Percentiles rank a stretch among this genome's conserved stretches.
Conservation (phyloP, 2,329 filamentous ascomycete species). For the Nakataea oryzae region DNA sequence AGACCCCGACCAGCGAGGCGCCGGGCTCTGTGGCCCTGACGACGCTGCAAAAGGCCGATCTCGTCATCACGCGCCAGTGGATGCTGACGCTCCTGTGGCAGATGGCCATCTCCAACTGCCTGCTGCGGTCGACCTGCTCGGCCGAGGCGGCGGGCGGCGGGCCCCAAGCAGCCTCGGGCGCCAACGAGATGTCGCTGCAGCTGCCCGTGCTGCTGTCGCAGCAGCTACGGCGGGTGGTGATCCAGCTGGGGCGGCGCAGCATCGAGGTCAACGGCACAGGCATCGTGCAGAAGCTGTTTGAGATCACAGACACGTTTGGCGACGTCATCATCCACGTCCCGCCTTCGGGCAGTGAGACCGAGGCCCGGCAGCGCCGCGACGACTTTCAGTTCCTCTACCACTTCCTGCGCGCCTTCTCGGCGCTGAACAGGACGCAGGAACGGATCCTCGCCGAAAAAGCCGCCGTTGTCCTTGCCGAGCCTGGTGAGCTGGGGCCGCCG, state of each 20-base stretch:
- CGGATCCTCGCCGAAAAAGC: neutral
- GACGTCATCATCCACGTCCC: constrained; percentile 42
- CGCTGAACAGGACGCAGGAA: neutral
- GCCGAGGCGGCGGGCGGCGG: constrained; percentile 21
- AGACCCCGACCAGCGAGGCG: constrained; percentile 16
- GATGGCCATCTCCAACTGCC: constrained; percentile 25
- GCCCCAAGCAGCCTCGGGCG: no score
- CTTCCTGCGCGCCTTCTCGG: neutral
- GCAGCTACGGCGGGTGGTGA: constrained; percentile 25
- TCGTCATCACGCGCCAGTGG: constrained; percentile 29
- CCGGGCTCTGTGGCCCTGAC: constrained; percentile 12
- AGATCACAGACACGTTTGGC: constrained; percentile 48
- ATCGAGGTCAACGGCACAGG: constrained; percentile 45
- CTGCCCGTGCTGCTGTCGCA: constrained; percentile 27
- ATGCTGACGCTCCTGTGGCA: constrained; percentile 30
- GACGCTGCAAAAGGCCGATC: constrained; percentile 28
- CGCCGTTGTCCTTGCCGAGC: neutral
- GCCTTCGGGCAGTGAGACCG: neutral
- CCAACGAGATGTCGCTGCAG: constrained; percentile 19
- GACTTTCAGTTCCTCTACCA: neutral
- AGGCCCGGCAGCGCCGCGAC: neutral
- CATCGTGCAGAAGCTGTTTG: constrained; percentile 48
- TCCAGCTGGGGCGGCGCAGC: constrained; percentile 18
- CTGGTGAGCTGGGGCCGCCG: neutral
- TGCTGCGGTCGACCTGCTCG: constrained; percentile 22